Evolutionary conservation across 306 rosid species (phyloP).

Genomic region (Pterocarpus santalinus): DNA sequence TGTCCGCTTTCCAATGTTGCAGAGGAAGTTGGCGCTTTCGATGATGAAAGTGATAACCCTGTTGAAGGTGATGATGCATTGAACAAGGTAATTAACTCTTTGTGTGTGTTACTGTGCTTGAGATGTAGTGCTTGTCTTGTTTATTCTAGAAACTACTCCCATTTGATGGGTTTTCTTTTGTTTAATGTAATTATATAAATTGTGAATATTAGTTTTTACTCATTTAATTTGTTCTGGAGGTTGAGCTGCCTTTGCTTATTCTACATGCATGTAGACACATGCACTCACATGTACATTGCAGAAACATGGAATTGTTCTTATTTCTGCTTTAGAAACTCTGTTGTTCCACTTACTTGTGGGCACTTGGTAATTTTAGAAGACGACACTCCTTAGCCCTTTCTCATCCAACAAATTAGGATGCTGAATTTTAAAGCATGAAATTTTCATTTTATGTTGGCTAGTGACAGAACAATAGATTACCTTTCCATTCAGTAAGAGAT

Average conservation of each 20-base stretch:
- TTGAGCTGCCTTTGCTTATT: constrained; percentile 12
- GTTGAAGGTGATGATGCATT: constrained; percentile 48
- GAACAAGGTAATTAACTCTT: constrained; percentile 60
- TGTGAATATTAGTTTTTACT: not conserved
- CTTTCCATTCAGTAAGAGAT: constrained; percentile 36
- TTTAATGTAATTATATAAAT: not conserved
- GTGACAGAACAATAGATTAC: constrained; percentile 24
- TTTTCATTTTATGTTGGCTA: not conserved
- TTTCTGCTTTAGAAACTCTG: not conserved
- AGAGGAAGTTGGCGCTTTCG: constrained; percentile 68
- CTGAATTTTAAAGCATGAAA: constrained; percentile 7
- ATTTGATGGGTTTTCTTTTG: not conserved
- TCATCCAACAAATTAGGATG: not conserved
- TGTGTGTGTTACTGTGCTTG: constrained; percentile 24
- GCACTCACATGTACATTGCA: constrained; percentile 1
- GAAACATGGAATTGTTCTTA: constrained; percentile 12
- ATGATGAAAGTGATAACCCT: constrained; percentile 46
- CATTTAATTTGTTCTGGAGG: not conserved
- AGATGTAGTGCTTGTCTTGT: constrained; percentile 1
- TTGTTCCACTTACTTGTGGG: not conserved
- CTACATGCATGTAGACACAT: not conserved
- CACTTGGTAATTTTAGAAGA: not conserved
- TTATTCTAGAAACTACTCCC: constrained; percentile 1
- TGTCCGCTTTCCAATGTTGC: constrained; percentile 46
- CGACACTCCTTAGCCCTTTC: not conserved